A percentile compares a stretch with the other conserved stretches of the same genome.
Conservation (phyloP, 2,329 filamentous ascomycete species). For the Pyricularia grisea region DNA sequence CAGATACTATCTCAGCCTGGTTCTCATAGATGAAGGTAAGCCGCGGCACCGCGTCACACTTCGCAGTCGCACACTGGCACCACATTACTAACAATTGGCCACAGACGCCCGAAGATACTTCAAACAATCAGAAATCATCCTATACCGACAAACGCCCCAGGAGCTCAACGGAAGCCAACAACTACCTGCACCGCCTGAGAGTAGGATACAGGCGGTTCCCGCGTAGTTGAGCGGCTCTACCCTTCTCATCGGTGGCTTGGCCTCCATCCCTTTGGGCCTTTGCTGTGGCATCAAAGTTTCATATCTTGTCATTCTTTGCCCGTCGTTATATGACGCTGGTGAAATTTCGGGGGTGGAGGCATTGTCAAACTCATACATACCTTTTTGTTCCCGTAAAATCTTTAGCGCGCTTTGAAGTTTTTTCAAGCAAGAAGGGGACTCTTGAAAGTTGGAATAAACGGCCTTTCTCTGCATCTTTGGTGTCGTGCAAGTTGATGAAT, state of each 20-base stretch:
- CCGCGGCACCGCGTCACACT: constrained; percentile 8
- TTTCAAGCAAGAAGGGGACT: not conserved
- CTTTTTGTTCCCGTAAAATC: not conserved
- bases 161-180: constrained; percentile 27
- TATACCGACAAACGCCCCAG: constrained; percentile 74
- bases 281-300: not conserved
- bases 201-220: constrained; percentile 33
- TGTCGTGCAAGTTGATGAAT: not conserved
- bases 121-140: constrained; percentile 97
- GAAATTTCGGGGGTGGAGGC: not conserved
- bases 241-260: not conserved
- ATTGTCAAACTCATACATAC: not conserved
- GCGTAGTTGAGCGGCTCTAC: constrained; percentile 7
- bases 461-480: not conserved
- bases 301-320: not conserved
- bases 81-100: not conserved
- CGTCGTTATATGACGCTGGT: not conserved
- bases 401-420: not conserved
- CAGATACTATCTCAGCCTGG: constrained; percentile 91
- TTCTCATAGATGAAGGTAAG: constrained; percentile 87
- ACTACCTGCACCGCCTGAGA: constrained; percentile 32
- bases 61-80: constrained; percentile 8
- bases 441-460: not conserved
- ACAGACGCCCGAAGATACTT: constrained; percentile 93
- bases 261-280: not conserved